phyloP scores from a whole-genome alignment of 768 basidiomycete species.

The Amanita brunnescens region DNA sequence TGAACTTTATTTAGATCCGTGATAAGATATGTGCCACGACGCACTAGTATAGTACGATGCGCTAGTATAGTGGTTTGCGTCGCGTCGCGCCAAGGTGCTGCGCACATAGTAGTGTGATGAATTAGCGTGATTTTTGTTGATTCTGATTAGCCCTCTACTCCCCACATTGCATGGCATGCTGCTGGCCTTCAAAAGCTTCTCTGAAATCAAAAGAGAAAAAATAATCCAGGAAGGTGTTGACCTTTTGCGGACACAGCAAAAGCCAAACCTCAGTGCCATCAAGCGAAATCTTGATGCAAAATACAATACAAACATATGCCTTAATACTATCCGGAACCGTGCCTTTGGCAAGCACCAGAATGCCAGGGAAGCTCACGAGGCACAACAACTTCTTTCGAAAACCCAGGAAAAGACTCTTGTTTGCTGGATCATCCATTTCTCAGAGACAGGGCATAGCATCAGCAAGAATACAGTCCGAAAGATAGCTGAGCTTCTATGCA shows the following conservation, averaged over 20 bases:
- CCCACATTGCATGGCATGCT: not conserved
- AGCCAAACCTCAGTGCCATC: conserved; percentile 1
- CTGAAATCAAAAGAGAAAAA: not conserved
- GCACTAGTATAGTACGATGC: too few relatives aligned
- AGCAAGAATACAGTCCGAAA: conserved; percentile 4
- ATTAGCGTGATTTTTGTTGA: not conserved
- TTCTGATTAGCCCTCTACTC: not conserved
- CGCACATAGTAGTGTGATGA: not conserved
- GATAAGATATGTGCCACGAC: not conserved
- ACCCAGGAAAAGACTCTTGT: conserved; percentile 2
- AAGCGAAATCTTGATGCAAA: conserved; percentile 1
- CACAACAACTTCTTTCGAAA: conserved; percentile 3
- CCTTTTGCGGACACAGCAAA: not conserved
- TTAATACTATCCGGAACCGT: conserved; percentile 1
- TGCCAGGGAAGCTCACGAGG: conserved; percentile 2
- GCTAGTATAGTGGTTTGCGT: not conserved
- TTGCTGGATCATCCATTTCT: conserved; percentile 1
- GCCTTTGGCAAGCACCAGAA: conserved; percentile 3
- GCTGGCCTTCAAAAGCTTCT: not conserved
- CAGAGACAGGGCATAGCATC: conserved; percentile 1
- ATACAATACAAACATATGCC: conserved; percentile 3
- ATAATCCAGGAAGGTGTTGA: not conserved
- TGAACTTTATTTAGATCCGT: not conserved
- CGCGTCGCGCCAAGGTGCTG: not conserved
- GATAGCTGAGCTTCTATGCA: too few relatives aligned